phyloP scores from a whole-genome alignment of 2,329 filamentous ascomycete species.

The Phialophora tarda region DNA sequence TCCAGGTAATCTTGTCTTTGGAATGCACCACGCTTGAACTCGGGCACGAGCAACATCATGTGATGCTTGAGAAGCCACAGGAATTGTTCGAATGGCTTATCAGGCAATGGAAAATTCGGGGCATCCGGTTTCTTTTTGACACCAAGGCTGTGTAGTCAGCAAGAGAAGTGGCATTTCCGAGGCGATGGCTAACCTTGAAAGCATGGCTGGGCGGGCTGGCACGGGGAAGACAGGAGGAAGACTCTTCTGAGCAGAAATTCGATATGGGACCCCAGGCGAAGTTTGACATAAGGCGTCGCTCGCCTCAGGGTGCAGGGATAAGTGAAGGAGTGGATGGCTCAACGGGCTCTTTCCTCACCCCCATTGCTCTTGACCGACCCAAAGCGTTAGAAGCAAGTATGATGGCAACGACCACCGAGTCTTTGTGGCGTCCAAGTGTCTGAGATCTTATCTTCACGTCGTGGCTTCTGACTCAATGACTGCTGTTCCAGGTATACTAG shows the following conservation, averaged over 20 bases:
- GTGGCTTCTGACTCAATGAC: background rate
- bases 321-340: background rate
- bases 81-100: background rate
- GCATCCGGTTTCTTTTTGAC: conserved; percentile 1
- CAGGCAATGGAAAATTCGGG: background rate
- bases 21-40: background rate
- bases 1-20: background rate
- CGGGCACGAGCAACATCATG: background rate
- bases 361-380: background rate
- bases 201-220: background rate
- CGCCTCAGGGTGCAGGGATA: background rate
- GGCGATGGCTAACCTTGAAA: background rate
- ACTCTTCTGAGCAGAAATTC: background rate
- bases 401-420: background rate
- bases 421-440: background rate
- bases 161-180: background rate
- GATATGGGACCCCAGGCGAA: background rate
- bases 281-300: background rate
- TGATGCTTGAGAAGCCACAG: background rate
- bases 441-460: background rate
- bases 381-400: background rate
- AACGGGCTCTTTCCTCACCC: background rate
- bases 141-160: background rate
- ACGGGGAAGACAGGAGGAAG: background rate
- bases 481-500: background rate